Evolutionary conservation across 2,329 filamentous ascomycete genomes (phyloP).

Genomic region (Trichoderma sp.): DNA sequence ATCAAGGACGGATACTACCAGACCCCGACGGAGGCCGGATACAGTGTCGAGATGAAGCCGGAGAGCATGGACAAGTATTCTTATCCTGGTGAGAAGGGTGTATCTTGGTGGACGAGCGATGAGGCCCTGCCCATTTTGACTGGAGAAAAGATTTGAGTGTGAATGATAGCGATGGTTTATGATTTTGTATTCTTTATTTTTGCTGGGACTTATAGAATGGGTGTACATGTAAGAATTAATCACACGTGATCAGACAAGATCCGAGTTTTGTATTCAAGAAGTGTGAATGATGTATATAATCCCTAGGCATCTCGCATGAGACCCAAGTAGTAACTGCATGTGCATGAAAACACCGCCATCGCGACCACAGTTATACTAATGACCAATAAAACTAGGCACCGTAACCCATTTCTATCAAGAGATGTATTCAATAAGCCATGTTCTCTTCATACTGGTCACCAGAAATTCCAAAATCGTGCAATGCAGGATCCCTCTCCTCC

Average conservation of each 20-base stretch:
- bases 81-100: slow-evolving; percentile 72
- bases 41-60: slow-evolving; percentile 90
- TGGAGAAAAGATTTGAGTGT: slow-evolving; percentile 50
- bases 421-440: background rate
- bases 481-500: background rate
- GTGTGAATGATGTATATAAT: background rate
- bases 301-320: no score
- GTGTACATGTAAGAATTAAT: background rate
- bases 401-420: no score
- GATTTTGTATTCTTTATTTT: background rate
- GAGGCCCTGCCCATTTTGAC: slow-evolving; percentile 75
- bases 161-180: background rate
- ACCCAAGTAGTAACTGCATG: no score
- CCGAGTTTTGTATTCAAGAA: background rate
- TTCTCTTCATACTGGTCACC: background rate
- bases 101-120: slow-evolving; percentile 82
- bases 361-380: no score
- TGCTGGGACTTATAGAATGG: background rate
- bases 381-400: no score
- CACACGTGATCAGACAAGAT: background rate
- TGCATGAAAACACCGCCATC: no score
- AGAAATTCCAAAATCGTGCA: background rate
- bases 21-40: slow-evolving; percentile 77
- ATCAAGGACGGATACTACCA: slow-evolving; percentile 86
- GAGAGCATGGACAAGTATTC: slow-evolving; percentile 78